A percentile compares a stretch with the other conserved stretches of the same genome.
phyloP scores from a whole-genome alignment of 176 grass and related monocot genomes.

The Dactylis glomerata region DNA sequence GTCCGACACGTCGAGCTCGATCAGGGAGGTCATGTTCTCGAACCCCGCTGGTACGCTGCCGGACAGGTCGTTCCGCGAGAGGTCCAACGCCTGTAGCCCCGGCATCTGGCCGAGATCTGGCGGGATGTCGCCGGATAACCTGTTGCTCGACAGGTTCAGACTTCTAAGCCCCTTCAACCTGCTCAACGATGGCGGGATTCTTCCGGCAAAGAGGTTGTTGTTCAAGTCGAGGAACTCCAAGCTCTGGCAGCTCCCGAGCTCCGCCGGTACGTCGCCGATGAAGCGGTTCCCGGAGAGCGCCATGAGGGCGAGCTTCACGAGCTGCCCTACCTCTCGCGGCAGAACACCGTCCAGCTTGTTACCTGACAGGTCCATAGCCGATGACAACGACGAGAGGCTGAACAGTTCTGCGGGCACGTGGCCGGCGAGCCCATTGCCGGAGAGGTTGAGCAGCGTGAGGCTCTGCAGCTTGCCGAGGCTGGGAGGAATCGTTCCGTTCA shows the following conservation, averaged over 20 bases:
- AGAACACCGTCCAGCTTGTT: constrained; percentile 32
- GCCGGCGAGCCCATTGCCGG: constrained; percentile 3
- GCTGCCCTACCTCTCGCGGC: constrained; percentile 8
- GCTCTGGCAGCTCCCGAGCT: constrained; percentile 38
- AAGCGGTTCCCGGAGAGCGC: constrained; percentile 34
- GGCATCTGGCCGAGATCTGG: constrained; percentile 23
- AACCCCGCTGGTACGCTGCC: constrained; percentile 5
- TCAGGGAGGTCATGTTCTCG: neutral
- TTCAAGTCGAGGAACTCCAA: constrained; percentile 48
- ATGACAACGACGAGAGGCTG: neutral
- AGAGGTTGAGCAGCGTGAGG: constrained; percentile 18
- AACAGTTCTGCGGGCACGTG: neutral
- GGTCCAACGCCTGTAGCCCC: constrained; percentile 28
- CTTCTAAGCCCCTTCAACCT: constrained; percentile 42
- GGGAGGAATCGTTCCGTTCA: constrained; percentile 25
- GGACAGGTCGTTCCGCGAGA: constrained; percentile 33
- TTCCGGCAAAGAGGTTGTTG: constrained; percentile 30
- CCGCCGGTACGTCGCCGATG: constrained; percentile 14
- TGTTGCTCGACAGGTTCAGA: constrained; percentile 38
- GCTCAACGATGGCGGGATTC: constrained; percentile 24
- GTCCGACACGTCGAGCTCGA: constrained; percentile 36
- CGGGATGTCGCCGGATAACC: constrained; percentile 42
- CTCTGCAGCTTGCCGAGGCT: constrained; percentile 11
- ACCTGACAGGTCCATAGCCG: constrained; percentile 25
- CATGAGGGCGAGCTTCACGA: constrained; percentile 32